Evolutionary conservation across 1,284 basidiomycete species (phyloP).

Genomic region (Pterulicium gracile): DNA sequence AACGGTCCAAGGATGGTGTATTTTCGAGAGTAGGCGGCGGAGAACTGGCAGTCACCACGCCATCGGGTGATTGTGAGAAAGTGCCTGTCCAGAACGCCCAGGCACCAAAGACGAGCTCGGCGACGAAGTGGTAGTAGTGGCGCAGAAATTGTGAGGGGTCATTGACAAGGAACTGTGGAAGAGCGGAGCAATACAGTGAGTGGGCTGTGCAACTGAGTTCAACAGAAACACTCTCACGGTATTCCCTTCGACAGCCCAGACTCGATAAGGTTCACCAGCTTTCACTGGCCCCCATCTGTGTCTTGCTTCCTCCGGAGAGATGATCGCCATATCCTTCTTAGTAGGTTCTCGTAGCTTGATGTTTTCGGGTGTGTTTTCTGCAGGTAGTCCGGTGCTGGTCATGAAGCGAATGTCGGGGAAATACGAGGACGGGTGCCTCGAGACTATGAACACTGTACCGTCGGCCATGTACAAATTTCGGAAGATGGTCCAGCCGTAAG

Average conservation of each 20-base stretch:
- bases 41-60: not conserved
- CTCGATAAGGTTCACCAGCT: slow-evolving; percentile 30
- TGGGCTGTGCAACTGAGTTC: too few relatives aligned
- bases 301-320: slow-evolving; percentile 50
- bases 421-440: slow-evolving; percentile 25
- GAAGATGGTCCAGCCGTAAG: slow-evolving; percentile 76
- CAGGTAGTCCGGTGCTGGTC: slow-evolving; percentile 56
- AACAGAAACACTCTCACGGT: slow-evolving; percentile 37
- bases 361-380: slow-evolving; percentile 51
- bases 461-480: slow-evolving; percentile 71
- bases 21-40: not conserved
- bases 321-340: slow-evolving; percentile 44
- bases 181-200: not conserved
- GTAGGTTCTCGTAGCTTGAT: slow-evolving; percentile 57
- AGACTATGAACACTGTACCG: slow-evolving; percentile 60
- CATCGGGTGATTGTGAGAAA: slow-evolving; percentile 15
- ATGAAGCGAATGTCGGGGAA: slow-evolving; percentile 59
- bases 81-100: slow-evolving; percentile 65
- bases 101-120: slow-evolving; percentile 62
- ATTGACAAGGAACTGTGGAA: slow-evolving; percentile 43
- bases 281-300: slow-evolving; percentile 42
- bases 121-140: slow-evolving; percentile 79
- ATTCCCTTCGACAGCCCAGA: slow-evolving; percentile 60
- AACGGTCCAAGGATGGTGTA: slow-evolving; percentile 49
- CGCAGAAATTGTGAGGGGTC: slow-evolving; percentile 63